phyloP scores from a whole-genome alignment of 208 protist genomes.

The Trichomonas gallinae region DNA sequence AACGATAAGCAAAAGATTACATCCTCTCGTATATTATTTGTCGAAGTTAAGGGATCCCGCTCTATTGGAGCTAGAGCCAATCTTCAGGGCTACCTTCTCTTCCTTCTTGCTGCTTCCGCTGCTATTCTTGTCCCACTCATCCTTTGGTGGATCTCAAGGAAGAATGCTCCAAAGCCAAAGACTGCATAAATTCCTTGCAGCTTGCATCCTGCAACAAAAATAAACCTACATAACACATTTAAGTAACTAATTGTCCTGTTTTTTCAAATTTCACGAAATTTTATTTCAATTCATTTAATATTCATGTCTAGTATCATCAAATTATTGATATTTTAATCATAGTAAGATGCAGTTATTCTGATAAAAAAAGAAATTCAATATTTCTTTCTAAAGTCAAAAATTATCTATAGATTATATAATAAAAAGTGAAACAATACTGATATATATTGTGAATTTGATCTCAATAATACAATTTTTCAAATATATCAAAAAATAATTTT shows the following conservation, averaged over 20 bases:
- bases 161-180: not conserved
- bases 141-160: not conserved
- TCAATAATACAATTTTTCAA: too few species aligned
- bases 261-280: too few species aligned
- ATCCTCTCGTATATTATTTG: not conserved
- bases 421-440: too few species aligned
- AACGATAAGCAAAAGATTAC: not conserved
- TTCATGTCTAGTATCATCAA: too few species aligned
- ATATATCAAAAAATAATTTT: not conserved
- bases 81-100: not conserved
- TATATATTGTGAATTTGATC: too few species aligned
- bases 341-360: too few species aligned
- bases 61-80: not conserved
- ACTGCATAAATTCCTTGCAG: not conserved
- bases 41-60: not conserved
- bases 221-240: not conserved
- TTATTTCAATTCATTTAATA: too few species aligned
- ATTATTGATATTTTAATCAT: too few species aligned
- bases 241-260: not conserved
- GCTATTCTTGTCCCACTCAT: not conserved
- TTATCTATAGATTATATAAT: too few species aligned
- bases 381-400: too few species aligned
- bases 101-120: not conserved
- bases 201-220: not conserved
- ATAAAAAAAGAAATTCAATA: too few species aligned